Evolutionary conservation across 2,329 filamentous ascomycete genomes (phyloP).

Genomic region (Lachnellula willkommii): DNA sequence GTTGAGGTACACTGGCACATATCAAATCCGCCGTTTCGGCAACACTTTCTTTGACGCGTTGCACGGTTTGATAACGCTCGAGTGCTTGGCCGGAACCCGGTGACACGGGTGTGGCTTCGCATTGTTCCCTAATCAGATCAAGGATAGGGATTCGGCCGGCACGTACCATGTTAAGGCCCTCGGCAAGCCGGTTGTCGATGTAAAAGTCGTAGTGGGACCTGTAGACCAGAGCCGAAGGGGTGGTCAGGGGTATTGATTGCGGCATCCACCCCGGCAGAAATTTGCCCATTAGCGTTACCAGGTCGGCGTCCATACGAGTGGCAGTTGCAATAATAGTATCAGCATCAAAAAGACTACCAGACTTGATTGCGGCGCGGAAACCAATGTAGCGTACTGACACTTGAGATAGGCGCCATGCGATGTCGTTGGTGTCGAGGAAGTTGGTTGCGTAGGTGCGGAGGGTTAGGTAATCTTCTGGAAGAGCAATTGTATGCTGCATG

Average conservation of each 20-base stretch:
- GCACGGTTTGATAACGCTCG: not conserved
- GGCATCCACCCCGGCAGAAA: not conserved
- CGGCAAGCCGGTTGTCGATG: constrained; percentile 5
- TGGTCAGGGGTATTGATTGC: not conserved
- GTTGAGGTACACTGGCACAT: constrained; percentile 8
- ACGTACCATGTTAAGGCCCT: constrained; percentile 11
- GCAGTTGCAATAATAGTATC: not conserved
- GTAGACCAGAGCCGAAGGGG: constrained; percentile 6
- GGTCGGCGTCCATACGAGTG: not conserved
- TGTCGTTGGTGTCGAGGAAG: constrained; percentile 16
- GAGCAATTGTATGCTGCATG: constrained; percentile 43
- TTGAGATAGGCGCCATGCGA: not conserved
- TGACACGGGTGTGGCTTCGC: not conserved
- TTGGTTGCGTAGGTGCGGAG: constrained; percentile 39
- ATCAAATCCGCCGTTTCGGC: not conserved
- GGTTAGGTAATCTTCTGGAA: constrained; percentile 41
- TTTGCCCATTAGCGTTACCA: not conserved
- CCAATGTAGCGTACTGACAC: constrained; percentile 5
- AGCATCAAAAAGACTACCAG: not conserved
- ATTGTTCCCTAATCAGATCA: constrained; percentile 2
- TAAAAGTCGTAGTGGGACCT: constrained; percentile 14
- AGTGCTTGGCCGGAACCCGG: not conserved
- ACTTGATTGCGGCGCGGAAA: constrained; percentile 6
- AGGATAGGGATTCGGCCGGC: constrained; percentile 7
- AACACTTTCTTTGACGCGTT: not conserved